Percentiles rank a stretch among this genome's conserved stretches.
Evolutionary conservation across 176 grass and related monocot species (phyloP).

Genomic region (Rhipidocladum racemiflorum): DNA sequence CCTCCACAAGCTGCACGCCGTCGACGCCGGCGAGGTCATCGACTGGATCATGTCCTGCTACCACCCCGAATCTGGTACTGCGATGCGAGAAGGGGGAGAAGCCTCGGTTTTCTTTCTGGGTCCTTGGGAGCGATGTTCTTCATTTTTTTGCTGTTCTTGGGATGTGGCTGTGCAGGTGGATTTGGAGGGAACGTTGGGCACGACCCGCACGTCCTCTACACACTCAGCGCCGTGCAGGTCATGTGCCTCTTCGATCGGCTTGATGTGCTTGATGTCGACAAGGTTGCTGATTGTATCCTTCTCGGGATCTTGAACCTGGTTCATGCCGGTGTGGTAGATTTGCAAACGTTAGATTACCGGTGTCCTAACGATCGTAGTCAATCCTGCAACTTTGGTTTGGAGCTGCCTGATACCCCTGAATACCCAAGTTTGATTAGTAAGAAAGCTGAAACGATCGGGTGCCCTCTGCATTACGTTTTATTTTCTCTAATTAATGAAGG

Average conservation of each 20-base stretch:
- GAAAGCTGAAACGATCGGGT: neutral
- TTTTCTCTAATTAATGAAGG: neutral
- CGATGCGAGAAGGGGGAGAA: neutral
- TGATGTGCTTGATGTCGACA: conserved; percentile 62
- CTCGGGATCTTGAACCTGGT: neutral
- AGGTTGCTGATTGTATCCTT: conserved; percentile 88
- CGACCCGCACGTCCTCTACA: conserved; percentile 72
- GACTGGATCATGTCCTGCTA: conserved; percentile 81
- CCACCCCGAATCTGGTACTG: conserved; percentile 63
- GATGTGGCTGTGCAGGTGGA: conserved; percentile 53
- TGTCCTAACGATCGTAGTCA: neutral
- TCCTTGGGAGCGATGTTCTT: neutral
- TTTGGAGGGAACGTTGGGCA: conserved; percentile 89
- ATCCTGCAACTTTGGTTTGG: conserved; percentile 7
- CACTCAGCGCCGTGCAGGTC: conserved; percentile 80
- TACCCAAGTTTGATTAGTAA: neutral
- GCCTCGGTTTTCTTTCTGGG: neutral
- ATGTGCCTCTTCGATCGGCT: conserved; percentile 73
- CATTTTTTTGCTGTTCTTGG: neutral
- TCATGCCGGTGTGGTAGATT: neutral
- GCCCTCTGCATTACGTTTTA: neutral
- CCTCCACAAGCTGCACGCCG: conserved; percentile 65
- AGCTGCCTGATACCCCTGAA: neutral
- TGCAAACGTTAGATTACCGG: neutral
- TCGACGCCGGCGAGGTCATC: conserved; percentile 65